These are phyloP conservation scores for Quercus variabilis DNA, from an alignment of 306 rosid species.

Conservation along the genomic window DNA sequence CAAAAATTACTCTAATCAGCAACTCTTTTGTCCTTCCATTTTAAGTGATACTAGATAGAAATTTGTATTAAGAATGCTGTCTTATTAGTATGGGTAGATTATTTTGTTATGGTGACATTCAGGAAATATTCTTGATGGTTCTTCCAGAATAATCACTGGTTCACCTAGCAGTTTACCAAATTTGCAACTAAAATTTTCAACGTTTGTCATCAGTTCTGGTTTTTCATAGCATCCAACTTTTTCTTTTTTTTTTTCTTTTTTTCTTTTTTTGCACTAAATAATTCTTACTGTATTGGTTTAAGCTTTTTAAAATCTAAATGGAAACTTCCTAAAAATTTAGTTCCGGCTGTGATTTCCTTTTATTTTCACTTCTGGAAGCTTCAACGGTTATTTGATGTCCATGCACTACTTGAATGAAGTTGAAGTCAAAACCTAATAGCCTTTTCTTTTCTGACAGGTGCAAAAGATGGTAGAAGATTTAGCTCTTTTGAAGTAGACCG, in stretches of 20 bases:
- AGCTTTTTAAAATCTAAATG: background rate
- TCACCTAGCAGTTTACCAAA: no score
- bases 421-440: background rate
- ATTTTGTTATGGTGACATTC: no score
- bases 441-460: constrained; percentile 21
- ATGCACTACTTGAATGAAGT: background rate
- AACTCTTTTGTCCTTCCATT: no score
- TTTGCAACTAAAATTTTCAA: no score
- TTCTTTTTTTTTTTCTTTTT: background rate
- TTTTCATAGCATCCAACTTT: background rate
- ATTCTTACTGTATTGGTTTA: background rate
- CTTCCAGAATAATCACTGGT: no score
- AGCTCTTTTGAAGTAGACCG: constrained; percentile 27
- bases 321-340: background rate
- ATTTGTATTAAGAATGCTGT: no score
- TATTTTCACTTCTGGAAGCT: background rate
- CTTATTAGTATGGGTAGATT: no score
- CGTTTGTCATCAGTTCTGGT: background rate
- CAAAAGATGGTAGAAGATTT: constrained; percentile 16
- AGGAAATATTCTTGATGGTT: no score
- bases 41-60: no score
- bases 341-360: background rate
- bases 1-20: no score
- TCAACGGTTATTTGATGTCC: background rate
- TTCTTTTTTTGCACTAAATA: background rate